Conservation (phyloP, 352 stramenopile genomes). For the Pythium sukuiense region DNA sequence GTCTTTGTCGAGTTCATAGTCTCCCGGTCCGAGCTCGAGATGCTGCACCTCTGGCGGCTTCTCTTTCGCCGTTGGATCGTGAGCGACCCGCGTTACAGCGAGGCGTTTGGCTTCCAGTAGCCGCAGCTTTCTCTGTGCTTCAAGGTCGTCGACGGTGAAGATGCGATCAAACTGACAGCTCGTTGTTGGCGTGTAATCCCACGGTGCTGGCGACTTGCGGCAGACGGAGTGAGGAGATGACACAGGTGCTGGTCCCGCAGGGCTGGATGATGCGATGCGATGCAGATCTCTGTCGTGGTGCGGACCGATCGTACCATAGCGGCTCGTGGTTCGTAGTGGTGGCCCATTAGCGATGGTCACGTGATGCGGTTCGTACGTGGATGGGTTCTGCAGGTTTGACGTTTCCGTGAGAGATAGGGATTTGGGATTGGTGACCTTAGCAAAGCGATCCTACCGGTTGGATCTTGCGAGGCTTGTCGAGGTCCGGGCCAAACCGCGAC, state of each 20-base stretch:
- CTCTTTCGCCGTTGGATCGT: background rate
- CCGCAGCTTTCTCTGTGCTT: slow-evolving; percentile 5
- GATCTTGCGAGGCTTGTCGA: slow-evolving; percentile 35
- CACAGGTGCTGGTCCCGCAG: slow-evolving; percentile 9
- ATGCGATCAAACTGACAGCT: slow-evolving; percentile 44
- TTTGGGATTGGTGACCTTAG: too few species aligned
- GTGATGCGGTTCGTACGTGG: slow-evolving; percentile 39
- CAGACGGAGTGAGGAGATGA: slow-evolving; percentile 13
- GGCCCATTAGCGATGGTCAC: slow-evolving; percentile 16
- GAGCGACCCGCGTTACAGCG: background rate
- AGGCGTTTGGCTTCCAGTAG: slow-evolving; percentile 6
- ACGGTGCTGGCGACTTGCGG: slow-evolving; percentile 25
- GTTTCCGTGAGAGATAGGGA: too few species aligned
- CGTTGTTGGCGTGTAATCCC: slow-evolving; percentile 40
- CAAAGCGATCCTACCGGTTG: slow-evolving; percentile 35
- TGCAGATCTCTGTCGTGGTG: slow-evolving; percentile 27
- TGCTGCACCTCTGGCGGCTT: slow-evolving; percentile 19
- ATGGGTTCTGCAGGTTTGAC: slow-evolving; percentile 33
- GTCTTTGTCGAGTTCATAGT: slow-evolving; percentile 54
- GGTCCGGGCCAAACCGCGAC: slow-evolving; percentile 49
- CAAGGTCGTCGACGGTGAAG: slow-evolving; percentile 47
- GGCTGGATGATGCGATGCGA: slow-evolving; percentile 7
- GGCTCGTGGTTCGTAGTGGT: slow-evolving; percentile 16
- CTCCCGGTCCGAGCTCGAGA: slow-evolving; percentile 48
- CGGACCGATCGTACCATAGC: slow-evolving; percentile 42